A percentile compares a stretch with the other conserved stretches of the same genome.
phyloP scores from a whole-genome alignment of 129 eudicot genomes.

The Flaveria linearis region DNA sequence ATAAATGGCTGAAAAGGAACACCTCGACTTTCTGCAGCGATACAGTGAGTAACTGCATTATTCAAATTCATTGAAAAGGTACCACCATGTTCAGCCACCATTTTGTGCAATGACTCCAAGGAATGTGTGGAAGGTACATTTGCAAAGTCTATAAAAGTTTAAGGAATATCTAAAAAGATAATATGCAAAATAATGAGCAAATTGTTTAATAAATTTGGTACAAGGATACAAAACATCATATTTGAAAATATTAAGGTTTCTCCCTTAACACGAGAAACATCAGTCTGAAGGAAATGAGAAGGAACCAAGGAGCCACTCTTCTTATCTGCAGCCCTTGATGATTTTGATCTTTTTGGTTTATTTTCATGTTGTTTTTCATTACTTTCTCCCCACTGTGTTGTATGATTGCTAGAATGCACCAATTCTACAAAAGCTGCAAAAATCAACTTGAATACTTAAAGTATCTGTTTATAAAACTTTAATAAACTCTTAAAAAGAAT shows the following conservation, averaged over 20 bases:
- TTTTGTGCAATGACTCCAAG: conserved; percentile 70
- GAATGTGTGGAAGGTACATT: conserved; percentile 70
- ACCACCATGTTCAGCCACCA: conserved; percentile 94
- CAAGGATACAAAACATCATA: conserved; percentile 89
- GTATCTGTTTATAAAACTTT: not conserved
- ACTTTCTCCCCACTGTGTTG: conserved; percentile 63
- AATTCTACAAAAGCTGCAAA: conserved; percentile 84
- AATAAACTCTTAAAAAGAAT: not conserved
- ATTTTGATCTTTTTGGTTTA: conserved; percentile 55
- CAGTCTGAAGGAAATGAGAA: conserved; percentile 77
- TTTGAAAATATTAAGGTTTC: conserved; percentile 61
- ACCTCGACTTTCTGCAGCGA: conserved; percentile 93
- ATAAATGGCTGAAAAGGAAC: conserved; percentile 9
- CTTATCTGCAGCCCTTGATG: conserved; percentile 54
- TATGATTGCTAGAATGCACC: conserved; percentile 90
- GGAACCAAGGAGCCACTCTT: conserved; percentile 68
- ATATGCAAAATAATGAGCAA: conserved; percentile 3
- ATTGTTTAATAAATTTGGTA: not conserved
- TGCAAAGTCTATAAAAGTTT: conserved; percentile 65
- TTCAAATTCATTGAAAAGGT: conserved; percentile 94
- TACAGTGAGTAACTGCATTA: conserved; percentile 83
- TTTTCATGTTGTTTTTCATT: conserved; percentile 42
- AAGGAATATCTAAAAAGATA: conserved; percentile 41
- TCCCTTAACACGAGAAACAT: conserved; percentile 75
- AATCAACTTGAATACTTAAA: conserved; percentile 9